Percentiles rank a stretch among this genome's conserved stretches.
Conservation (phyloP, 1,139 yeast species). For the Suhomyces guaymorum region DNA sequence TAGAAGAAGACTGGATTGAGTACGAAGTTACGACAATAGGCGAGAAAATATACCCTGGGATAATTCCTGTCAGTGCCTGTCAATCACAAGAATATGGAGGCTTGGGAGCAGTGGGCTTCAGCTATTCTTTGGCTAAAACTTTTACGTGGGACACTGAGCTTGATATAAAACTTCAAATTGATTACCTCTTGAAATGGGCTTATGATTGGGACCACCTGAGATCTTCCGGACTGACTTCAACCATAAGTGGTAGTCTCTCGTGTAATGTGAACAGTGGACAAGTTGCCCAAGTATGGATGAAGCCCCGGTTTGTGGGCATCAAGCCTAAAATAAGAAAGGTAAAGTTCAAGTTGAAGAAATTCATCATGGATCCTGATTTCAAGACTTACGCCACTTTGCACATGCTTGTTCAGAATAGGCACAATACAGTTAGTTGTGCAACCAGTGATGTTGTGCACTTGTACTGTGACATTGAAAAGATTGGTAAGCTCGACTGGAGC, state of each 20-base stretch:
- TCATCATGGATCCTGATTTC: slow-evolving; percentile 18
- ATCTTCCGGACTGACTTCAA: not conserved
- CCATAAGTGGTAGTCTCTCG: slow-evolving; percentile 16
- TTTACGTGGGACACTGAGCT: too few relatives aligned
- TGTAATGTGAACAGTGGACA: slow-evolving; percentile 22
- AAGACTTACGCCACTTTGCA: slow-evolving; percentile 12
- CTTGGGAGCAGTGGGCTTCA: slow-evolving; percentile 21
- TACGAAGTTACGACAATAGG: slow-evolving; percentile 8
- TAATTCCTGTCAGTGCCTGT: slow-evolving; percentile 26
- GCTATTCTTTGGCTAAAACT: slow-evolving; percentile 9
- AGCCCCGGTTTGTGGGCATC: slow-evolving; percentile 19
- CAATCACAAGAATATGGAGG: slow-evolving; percentile 26
- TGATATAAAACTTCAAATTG: too few relatives aligned
- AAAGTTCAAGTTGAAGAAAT: slow-evolving; percentile 9
- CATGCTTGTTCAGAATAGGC: slow-evolving; percentile 16
- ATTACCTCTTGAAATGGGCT: too few relatives aligned
- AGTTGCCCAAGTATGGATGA: slow-evolving; percentile 25
- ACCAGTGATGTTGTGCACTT: slow-evolving; percentile 26
- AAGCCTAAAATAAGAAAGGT: slow-evolving; percentile 17
- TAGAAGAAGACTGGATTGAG: slow-evolving; percentile 20
- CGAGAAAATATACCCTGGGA: slow-evolving; percentile 20
- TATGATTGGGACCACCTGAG: not conserved
- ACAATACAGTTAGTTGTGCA: slow-evolving; percentile 22
- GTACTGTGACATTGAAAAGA: slow-evolving; percentile 19
- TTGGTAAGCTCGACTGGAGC: slow-evolving; percentile 25